Evolutionary conservation across 345 rosid genomes (phyloP), one percentile per base, ranked within the genome.

Genomic region (Camelina neglecta): DNA sequence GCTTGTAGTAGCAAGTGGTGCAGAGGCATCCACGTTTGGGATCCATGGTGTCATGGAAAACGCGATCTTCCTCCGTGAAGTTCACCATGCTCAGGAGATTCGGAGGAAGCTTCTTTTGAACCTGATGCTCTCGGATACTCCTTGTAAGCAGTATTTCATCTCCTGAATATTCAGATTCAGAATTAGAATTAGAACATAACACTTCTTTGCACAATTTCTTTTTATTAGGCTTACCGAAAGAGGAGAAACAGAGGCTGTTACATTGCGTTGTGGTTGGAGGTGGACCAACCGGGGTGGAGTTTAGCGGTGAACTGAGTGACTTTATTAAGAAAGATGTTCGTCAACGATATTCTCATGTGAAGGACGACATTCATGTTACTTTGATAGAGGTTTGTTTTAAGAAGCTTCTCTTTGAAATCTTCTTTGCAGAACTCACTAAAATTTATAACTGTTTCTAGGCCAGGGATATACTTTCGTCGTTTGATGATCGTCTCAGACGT

Each of bases 241-340:
- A 85, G 63, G 98, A 94, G 85, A 94, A 89, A 82, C 67, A 82
- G 63, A 89, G 97, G 80, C 79, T 92, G 73, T 81, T 92, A 44
- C 97, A 90, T 67, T 92, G 97, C 73, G 96, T 95, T 71, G 97
- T 95, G 50, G 99, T 95, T 4, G 99, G 99, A 79, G 99, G 97
- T 71, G 97, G 97, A 65, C 97, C 99, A 2, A 95, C 99, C 0
- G 97, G 99, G 33, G 97, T 95, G 31, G 99, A 92, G 86, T 95
- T 95, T 79, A 95, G 98, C 26, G 99, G 99, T 51, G 97, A 95
- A 73, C 86, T 92, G 38, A 90, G 99, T 81, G 99, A 95, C 75
- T 95, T 95, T 72, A 92, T 95, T 54, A 85, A 58, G 84, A 89
- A 60, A 71, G 99, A 95, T 83, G 99, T 90, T 83, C 93, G 74